Evolutionary conservation across 2,329 filamentous ascomycete genomes (phyloP).

Genomic region (Colletotrichum incanum): DNA sequence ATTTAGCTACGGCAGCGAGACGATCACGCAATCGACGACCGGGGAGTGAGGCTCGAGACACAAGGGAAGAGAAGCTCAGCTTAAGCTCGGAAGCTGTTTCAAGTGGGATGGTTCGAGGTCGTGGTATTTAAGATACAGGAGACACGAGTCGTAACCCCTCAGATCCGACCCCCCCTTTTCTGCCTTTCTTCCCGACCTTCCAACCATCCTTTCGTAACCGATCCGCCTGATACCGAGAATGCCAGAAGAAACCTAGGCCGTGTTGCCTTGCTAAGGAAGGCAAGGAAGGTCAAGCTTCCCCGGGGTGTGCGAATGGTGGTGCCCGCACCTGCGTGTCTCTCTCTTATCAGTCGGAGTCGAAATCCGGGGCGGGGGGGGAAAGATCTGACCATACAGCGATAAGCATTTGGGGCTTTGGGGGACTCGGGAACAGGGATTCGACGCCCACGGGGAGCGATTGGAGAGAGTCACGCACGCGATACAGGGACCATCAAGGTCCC

Average conservation of each 20-base stretch:
- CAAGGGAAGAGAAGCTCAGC: not conserved
- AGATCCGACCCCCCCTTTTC: not conserved
- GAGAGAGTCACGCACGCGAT: constrained; percentile 26
- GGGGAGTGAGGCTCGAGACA: not conserved
- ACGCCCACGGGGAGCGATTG: constrained; percentile 16
- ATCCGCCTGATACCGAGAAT: constrained; percentile 35
- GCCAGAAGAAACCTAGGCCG: constrained; percentile 12
- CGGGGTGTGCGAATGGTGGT: not conserved
- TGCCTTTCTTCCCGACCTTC: not conserved
- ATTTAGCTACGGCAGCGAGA: not conserved
- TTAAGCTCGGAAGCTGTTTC: not conserved
- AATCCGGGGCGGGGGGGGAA: constrained; percentile 1
- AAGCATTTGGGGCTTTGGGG: constrained; percentile 12
- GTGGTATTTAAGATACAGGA: constrained; percentile 30
- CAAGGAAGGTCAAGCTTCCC: constrained; percentile 35
- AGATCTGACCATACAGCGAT: constrained; percentile 35
- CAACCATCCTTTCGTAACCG: not conserved
- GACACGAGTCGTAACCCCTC: constrained; percentile 30
- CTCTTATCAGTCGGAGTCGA: constrained; percentile 39
- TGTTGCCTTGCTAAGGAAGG: not conserved
- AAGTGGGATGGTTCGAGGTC: not conserved
- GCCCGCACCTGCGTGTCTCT: constrained; percentile 11
- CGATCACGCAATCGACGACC: constrained; percentile 25
- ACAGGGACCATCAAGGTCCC: constrained; percentile 32
- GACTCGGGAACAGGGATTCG: constrained; percentile 27